Evolutionary conservation across 352 stramenopile species (phyloP), one percentile per base, ranked within the genome.

Genomic region (Pseudoperonospora humuli): DNA sequence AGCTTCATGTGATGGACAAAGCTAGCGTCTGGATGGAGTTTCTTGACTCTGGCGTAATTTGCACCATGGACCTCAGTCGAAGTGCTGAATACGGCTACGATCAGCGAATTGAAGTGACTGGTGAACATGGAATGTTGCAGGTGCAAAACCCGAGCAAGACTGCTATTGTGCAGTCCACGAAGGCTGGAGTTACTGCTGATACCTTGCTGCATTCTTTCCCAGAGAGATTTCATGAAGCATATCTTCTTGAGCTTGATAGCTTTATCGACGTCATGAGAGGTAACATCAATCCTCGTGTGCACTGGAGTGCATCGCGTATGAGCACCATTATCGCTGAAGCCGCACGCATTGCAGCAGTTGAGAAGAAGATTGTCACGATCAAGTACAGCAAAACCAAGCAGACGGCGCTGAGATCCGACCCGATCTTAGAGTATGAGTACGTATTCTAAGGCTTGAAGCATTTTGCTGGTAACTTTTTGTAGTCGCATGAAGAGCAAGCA

Each of bases 71-170:
- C 26, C 50, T 96, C 14, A 95, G 77, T 50, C 76, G 88, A 6
- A 79, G 65, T 36, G 76, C 86, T 3, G 67, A 73, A 32, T 96
- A 95, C 48, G 89, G 89, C 26, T 97, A 97, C 56, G 89, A 97
- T 67, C 89, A 97, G 55, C 79, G 89, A 29, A 82, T 91, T 46
- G 89, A 97, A 63, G 67, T 97, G 11, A 77, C 80, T 35, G 85
- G 84, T 2, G 74, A 84, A 43, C 31, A 49, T 26, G 80, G 80
- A 21, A 85, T 86, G 74, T 48, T 86, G 7, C 71, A 89, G 24
- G 73, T 85, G 19, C 51, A 72, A 6, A 96, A 96, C 45, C 60
- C 75, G 15, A 52, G 61, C 13, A 77, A 79, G 50, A 89, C 74
- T 21, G 59, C 65, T 0, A 59, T 81, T 25, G 61, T 92, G 17